Conservation (phyloP, 2,329 filamentous ascomycete species). For the Chaetomiaceae sp. region DNA sequence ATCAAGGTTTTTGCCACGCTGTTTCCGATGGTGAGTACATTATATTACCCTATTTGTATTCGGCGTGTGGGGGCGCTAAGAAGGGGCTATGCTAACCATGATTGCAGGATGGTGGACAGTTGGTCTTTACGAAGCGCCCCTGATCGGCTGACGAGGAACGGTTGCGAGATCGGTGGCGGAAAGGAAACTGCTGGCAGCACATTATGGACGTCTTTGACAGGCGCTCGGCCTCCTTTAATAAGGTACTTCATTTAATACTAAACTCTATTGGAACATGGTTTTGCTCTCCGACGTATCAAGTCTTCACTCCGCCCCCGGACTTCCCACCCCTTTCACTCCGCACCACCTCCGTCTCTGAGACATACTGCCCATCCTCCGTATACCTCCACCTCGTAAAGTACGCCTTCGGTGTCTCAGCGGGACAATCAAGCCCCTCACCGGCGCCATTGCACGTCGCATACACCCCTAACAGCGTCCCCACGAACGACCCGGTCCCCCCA, state of each 20-base stretch:
- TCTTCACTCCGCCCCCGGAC: no score
- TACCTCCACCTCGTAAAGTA: constrained; percentile 28
- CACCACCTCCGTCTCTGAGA: constrained; percentile 1
- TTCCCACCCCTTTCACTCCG: background rate
- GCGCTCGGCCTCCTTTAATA: no score
- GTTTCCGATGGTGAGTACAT: constrained; percentile 82
- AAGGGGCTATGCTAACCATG: constrained; percentile 29
- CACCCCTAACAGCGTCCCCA: constrained; percentile 33
- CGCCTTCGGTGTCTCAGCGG: constrained; percentile 28
- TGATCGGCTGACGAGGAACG: no score
- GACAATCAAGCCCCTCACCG: constrained; percentile 28
- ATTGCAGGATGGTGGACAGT: constrained; percentile 30
- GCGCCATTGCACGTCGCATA: constrained; percentile 38
- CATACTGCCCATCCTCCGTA: constrained; percentile 3
- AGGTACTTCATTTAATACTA: no score
- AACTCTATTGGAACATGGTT: no score
- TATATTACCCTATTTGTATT: no score
- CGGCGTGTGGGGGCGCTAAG: background rate
- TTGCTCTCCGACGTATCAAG: no score
- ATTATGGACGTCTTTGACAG: no score
- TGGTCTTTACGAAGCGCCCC: constrained; percentile 15
- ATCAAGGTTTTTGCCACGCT: constrained; percentile 99
- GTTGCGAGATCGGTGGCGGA: no score
- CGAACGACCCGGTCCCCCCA: constrained; percentile 33
- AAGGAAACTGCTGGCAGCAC: no score